Percentiles rank a stretch among this genome's conserved stretches.
Evolutionary conservation across 306 rosid species (phyloP).

Genomic region (Leucaena leucocephala): DNA sequence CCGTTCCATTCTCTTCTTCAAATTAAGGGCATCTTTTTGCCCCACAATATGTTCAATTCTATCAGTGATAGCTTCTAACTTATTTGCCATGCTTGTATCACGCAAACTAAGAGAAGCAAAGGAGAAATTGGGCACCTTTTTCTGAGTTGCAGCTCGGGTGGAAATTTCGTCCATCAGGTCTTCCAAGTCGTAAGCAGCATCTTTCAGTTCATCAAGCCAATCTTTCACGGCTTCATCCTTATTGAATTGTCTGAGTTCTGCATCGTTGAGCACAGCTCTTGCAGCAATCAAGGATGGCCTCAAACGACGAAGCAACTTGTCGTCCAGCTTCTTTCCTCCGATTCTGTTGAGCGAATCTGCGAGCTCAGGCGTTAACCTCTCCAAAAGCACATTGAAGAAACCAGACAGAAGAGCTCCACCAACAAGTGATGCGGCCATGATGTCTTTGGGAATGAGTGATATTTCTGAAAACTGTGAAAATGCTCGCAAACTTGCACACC

Average conservation of each 20-base stretch:
- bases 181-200: neutral
- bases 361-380: constrained; percentile 1
- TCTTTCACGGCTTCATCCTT: neutral
- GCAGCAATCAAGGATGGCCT: neutral
- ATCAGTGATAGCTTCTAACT: neutral
- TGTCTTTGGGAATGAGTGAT: neutral
- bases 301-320: neutral
- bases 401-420: constrained; percentile 30
- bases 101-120: neutral
- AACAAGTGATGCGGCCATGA: constrained; percentile 18
- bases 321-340: neutral
- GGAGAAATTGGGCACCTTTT: neutral
- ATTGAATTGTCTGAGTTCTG: neutral
- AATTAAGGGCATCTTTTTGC: neutral
- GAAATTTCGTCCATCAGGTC: neutral
- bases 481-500: too few species aligned
- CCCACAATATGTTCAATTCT: neutral
- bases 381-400: constrained; percentile 17
- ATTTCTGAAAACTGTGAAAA: neutral
- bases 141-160: neutral
- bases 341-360: constrained; percentile 1
- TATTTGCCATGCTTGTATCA: neutral
- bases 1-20: neutral
- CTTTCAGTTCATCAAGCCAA: neutral
- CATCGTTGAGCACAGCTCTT: neutral